phyloP scores from a whole-genome alignment of 2,329 filamentous ascomycete species.

The Xylaria sp. region DNA sequence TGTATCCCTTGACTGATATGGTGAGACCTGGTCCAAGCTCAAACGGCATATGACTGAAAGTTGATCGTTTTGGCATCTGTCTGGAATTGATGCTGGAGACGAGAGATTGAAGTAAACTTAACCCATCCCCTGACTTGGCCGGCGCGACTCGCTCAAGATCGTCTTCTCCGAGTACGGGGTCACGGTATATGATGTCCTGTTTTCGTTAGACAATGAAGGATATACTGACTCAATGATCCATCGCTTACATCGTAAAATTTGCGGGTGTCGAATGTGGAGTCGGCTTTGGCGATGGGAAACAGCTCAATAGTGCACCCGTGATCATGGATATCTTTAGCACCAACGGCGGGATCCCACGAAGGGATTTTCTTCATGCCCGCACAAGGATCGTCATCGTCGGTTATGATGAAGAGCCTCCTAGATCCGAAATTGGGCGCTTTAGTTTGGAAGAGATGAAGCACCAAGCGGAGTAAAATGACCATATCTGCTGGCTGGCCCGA shows the following conservation, averaged over 20 bases:
- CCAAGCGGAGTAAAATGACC: conserved; percentile 87
- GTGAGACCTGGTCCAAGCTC: conserved; percentile 79
- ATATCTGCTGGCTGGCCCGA: conserved; percentile 68
- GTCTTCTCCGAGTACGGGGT: conserved; percentile 65
- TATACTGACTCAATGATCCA: not conserved
- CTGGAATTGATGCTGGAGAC: conserved; percentile 87
- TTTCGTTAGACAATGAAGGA: conserved; percentile 21
- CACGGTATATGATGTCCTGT: conserved; percentile 85
- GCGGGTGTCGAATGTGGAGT: conserved; percentile 68
- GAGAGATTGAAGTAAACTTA: conserved; percentile 72
- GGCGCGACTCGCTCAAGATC: conserved; percentile 53
- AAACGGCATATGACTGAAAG: conserved; percentile 82
- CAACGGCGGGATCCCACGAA: conserved; percentile 71
- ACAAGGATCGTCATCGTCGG: conserved; percentile 87
- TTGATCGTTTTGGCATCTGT: conserved; percentile 74
- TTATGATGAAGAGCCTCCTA: conserved; percentile 88
- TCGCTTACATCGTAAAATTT: conserved; percentile 82
- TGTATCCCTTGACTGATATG: conserved; percentile 91
- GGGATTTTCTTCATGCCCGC: conserved; percentile 67
- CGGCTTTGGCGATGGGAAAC: conserved; percentile 74
- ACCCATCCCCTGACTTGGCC: conserved; percentile 65
- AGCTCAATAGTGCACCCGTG: conserved; percentile 86
- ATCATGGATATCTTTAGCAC: conserved; percentile 93
- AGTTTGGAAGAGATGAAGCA: conserved; percentile 93
- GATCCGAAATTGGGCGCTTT: conserved; percentile 93